Percentiles rank a stretch among this genome's conserved stretches.
These are phyloP conservation scores for Nicotiana noctiflora DNA, from an alignment of 257 asterid species.

Conservation along the genomic window DNA sequence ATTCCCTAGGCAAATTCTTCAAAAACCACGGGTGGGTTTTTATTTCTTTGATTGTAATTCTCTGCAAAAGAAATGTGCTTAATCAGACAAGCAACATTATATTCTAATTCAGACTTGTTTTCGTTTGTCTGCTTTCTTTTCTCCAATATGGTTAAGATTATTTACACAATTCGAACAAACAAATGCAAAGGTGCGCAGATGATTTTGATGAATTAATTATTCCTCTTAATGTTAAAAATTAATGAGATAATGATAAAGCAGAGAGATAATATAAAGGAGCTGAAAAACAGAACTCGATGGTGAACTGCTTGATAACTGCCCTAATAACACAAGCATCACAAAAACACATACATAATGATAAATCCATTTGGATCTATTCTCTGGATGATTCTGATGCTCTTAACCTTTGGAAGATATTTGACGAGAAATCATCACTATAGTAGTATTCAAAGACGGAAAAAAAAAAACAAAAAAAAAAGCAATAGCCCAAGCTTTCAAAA, in stretches of 20 bases:
- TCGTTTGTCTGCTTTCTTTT: neutral
- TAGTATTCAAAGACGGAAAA: too few species aligned
- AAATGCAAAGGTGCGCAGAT: neutral
- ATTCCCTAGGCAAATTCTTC: constrained; percentile 69
- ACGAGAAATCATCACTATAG: too few species aligned
- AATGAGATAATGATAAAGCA: neutral
- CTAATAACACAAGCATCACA: neutral
- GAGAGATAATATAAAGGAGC: neutral
- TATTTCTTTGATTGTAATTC: constrained; percentile 52
- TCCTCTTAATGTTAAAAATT: neutral
- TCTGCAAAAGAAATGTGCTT: constrained; percentile 29
- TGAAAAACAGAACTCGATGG: neutral
- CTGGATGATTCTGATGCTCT: neutral
- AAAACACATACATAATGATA: neutral
- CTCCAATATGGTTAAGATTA: neutral
- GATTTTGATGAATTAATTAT: neutral
- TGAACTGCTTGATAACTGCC: neutral
- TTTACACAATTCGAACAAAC: neutral
- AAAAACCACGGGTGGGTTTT: constrained; percentile 74
- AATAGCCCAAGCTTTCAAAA: neutral
- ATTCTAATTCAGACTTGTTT: constrained; percentile 15
- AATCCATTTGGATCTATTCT: neutral
- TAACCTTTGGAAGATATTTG: neutral
- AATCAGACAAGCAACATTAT: neutral
- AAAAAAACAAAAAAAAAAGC: too few species aligned